Evolutionary conservation across 2,329 filamentous ascomycete species (phyloP).

Genomic region (Blastomyces percursus): DNA sequence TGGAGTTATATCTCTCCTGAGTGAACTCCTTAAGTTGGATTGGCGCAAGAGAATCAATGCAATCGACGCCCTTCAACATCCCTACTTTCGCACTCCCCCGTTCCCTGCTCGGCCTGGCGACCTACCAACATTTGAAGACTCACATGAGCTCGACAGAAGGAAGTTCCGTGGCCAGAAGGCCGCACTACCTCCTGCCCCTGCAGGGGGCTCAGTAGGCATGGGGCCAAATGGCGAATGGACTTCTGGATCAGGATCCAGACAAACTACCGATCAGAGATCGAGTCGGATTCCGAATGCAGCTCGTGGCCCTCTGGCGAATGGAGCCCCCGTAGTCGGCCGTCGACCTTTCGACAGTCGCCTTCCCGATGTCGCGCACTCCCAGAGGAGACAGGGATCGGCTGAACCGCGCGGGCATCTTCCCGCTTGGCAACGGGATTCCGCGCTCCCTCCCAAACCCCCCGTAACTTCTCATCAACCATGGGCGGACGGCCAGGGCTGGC

Average conservation of each 20-base stretch:
- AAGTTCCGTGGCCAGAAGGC: conserved; percentile 85
- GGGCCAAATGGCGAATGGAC: conserved; percentile 48
- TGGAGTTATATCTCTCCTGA: conserved; percentile 65
- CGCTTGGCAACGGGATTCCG: conserved; percentile 22
- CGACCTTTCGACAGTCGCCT: conserved; percentile 21
- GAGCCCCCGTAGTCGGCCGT: conserved; percentile 15
- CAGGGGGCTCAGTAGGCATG: conserved; percentile 79
- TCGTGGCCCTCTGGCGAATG: conserved; percentile 22
- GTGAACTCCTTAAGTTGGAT: conserved; percentile 74
- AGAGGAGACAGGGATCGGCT: conserved; percentile 17
- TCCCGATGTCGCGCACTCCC: conserved; percentile 14
- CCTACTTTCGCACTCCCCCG: conserved; percentile 75
- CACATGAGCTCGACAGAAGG: conserved; percentile 88
- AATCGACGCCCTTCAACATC: conserved; percentile 81
- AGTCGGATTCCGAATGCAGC: conserved; percentile 28
- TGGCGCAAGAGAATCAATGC: conserved; percentile 86
- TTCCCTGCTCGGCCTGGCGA: conserved; percentile 72
- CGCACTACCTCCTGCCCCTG: conserved; percentile 76
- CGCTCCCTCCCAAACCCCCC: conserved; percentile 31
- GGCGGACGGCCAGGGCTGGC: conserved; percentile 21
- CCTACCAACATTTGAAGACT: conserved; percentile 85
- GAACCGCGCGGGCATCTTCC: conserved; percentile 19
- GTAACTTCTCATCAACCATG: conserved; percentile 20
- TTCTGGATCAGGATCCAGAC: conserved; percentile 23
- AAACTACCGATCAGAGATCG: conserved; percentile 22